Evolutionary conservation across 768 basidiomycete genomes (phyloP), one percentile per base, ranked within the genome.

Genomic region (Clavaria fumosa): DNA sequence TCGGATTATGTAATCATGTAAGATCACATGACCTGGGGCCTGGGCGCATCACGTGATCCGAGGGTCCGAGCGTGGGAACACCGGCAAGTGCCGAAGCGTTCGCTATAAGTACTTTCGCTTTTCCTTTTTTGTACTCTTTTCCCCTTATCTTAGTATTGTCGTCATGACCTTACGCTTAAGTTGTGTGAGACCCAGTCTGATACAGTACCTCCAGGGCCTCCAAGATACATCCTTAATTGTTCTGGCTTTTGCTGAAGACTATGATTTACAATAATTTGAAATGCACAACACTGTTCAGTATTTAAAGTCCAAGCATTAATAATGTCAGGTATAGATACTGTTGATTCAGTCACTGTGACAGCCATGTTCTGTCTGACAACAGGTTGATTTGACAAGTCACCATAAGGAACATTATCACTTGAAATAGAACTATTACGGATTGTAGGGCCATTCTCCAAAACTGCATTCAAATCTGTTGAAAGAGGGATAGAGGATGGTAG

Each of bases 181-280:
- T n/a, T n/a, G n/a, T n/a, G n/a, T n/a, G n/a, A n/a, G n/a, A n/a
- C n/a, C n/a, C n/a, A n/a, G n/a, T n/a, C n/a, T n/a, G n/a, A n/a
- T n/a, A n/a, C n/a, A n/a, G 64, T 66, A 1, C 65, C 64, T 4
- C 59, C 63, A 1, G 62, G 39, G 0, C 64, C 65, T 2, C 45
- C 47, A 1, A 67, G 10, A 17, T 53, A 58, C 60, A 66, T 59
- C 0, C 47, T 35, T 3, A 64, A 38, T 3, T 49, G 54, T 5
- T 45, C 31, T 3, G 33, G 14, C 4, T 46, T 11, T 5, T 9
- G 17, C 5, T 40, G 18, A 4, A 46, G 10, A 22, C 43, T 46
- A 31, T 63, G 59, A 0, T 51, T 27, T 5, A 47, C 45, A 6
- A 66, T 49, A 5, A 60, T 50, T 6, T 37, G 10, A 26, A 63